Evolutionary conservation across 2,329 filamentous ascomycete species (phyloP).

Genomic region (Cladosporium cucumerinum): DNA sequence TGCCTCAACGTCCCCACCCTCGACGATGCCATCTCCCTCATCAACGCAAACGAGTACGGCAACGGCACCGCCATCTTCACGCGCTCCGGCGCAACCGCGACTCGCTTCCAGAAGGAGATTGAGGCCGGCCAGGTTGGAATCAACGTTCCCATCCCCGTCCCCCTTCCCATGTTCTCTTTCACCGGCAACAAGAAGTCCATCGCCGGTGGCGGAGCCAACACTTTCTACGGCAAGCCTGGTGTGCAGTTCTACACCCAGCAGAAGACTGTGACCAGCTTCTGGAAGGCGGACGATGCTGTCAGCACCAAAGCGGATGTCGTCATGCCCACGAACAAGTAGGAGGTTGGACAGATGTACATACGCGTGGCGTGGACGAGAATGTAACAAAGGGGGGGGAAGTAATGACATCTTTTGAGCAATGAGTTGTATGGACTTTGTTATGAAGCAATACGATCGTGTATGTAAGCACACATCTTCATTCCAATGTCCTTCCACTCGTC

Average conservation of each 20-base stretch:
- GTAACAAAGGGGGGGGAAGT: slow-evolving; percentile 1
- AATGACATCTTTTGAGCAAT: neutral
- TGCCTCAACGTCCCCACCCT: slow-evolving; percentile 75
- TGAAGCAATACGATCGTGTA: neutral
- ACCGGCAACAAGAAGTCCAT: slow-evolving; percentile 79
- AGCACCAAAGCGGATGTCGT: slow-evolving; percentile 79
- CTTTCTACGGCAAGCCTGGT: slow-evolving; percentile 92
- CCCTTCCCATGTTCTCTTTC: slow-evolving; percentile 38
- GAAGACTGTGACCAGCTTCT: slow-evolving; percentile 94
- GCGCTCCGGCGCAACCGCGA: slow-evolving; percentile 70
- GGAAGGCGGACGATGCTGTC: slow-evolving; percentile 81
- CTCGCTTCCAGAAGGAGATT: slow-evolving; percentile 74
- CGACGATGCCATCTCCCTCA: slow-evolving; percentile 74
- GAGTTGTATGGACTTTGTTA: neutral
- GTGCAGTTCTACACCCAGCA: slow-evolving; percentile 94
- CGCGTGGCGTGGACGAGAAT: neutral
- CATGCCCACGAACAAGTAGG: slow-evolving; percentile 68
- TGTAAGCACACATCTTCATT: neutral
- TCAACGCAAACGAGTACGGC: slow-evolving; percentile 83
- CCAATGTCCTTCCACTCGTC: neutral
- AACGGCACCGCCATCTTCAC: slow-evolving; percentile 87
- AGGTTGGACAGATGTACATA: neutral
- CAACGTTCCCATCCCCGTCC: slow-evolving; percentile 74
- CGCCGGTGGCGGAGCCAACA: slow-evolving; percentile 85
- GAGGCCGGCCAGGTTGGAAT: slow-evolving; percentile 83